Percentiles rank a stretch among this genome's conserved stretches.
phyloP scores from a whole-genome alignment of 495 filamentous ascomycete genomes.

The Talaromyces thailandensis region DNA sequence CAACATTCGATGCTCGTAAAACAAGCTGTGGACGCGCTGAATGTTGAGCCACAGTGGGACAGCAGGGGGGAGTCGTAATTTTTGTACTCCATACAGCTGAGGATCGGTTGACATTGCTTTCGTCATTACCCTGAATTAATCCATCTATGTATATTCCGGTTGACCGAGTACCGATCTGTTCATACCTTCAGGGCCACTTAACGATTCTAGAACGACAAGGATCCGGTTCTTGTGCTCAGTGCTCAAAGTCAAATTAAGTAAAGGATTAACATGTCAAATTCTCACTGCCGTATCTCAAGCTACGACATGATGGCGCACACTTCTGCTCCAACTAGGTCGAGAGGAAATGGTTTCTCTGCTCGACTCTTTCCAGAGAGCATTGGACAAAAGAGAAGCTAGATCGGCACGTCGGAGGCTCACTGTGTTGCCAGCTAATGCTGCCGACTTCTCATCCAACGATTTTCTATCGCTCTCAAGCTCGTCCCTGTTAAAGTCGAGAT shows the following conservation, averaged over 20 bases:
- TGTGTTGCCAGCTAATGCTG: slow-evolving; percentile 19
- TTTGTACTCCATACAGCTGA: not conserved
- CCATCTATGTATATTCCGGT: not conserved
- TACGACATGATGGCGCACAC: not conserved
- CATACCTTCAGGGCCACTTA: not conserved
- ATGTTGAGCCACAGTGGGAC: not conserved
- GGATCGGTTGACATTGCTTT: not conserved
- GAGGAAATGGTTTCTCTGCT: slow-evolving; percentile 17
- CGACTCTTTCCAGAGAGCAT: slow-evolving; percentile 23
- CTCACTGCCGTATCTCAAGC: not conserved
- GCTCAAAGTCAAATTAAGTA: not conserved
- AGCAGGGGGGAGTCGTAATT: not conserved
- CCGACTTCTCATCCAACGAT: slow-evolving; percentile 41
- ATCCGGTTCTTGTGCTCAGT: not conserved
- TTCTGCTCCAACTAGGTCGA: not conserved
- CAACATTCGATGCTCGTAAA: not conserved
- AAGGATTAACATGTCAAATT: not conserved
- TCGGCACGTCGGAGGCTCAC: slow-evolving; percentile 39
- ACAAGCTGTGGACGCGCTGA: not conserved
- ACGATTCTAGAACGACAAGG: not conserved
- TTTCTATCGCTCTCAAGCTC: slow-evolving; percentile 35
- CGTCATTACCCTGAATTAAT: not conserved
- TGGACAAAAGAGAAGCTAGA: slow-evolving; percentile 31
- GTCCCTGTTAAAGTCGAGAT: slow-evolving; percentile 19
- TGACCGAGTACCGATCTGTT: not conserved